Base-by-base conservation (phyloP, 805 yeast genomes). In the Yarrowia sp. region DNA sequence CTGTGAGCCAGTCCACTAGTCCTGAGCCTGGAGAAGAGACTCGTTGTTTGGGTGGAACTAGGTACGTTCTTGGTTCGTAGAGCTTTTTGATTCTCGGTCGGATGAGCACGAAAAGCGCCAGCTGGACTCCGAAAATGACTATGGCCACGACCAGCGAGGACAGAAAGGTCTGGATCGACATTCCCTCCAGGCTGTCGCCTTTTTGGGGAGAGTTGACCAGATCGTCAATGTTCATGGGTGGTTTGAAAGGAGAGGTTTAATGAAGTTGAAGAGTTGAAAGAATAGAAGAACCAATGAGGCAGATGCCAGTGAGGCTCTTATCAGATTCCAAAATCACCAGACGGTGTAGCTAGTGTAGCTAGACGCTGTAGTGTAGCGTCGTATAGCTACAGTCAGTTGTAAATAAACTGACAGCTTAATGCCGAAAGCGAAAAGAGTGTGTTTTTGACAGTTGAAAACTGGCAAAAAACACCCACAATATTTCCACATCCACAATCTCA, bases 141-240 rank as follows among this genome's bases (percentile, higher is more conserved):
- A 83, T 68, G 0, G 93, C 83, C 3, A 85, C 78, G 11, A 79
- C 73, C 44, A 89, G 71, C 0, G 90, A 82, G 22, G 85, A 82
- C 4, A 85, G 61, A 64, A 89, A 82, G 0, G 86, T 77, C 38
- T 81, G 77, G 10, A 87, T 73, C 0, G 89, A 82, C 19, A 62
- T 61, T 5, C 67, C 68, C 1, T 46, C 61, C 33, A 54, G 61
- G 14, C 35, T 24, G 33, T 36, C 21, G 46, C 61, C 61, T 38
- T 26, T 54, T 24, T 54, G 44, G 8, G 61, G 46, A 7, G 26
- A 21, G 26, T 54, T 54, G 11, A 54, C 61, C 10, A 54, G 17
- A 1, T 54, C 35, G 61, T 54, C 40, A 1, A 54, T 32, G 33
- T 54, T 35, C 61, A 54, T 54, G 32, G n/a, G 58, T 14, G 14